Percentiles rank a stretch among this genome's conserved stretches.
Evolutionary conservation across 1,284 basidiomycete species (phyloP).

Genomic region (Malassezia pachydermatis): DNA sequence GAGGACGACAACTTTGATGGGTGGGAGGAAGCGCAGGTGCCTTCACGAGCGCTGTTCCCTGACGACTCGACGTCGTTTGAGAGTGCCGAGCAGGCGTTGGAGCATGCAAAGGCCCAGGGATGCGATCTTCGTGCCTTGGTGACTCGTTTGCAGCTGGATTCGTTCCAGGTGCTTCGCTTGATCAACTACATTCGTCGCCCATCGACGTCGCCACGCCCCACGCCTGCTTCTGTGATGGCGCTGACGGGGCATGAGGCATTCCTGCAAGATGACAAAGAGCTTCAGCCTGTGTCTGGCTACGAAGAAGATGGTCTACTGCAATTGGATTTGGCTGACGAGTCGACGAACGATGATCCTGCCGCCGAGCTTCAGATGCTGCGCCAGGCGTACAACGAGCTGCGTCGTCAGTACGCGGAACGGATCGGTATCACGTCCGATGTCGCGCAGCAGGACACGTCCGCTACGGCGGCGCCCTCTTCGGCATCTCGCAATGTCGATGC

Average conservation of each 20-base stretch:
- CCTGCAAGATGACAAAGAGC: constrained; percentile 31
- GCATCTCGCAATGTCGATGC: constrained; percentile 59
- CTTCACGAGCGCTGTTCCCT: constrained; percentile 15
- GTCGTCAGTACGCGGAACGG: constrained; percentile 15
- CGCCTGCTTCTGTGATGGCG: constrained; percentile 11
- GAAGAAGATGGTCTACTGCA: constrained; percentile 43
- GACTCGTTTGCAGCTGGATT: constrained; percentile 23
- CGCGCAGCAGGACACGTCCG: not conserved
- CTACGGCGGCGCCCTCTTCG: not conserved
- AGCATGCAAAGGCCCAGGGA: constrained; percentile 24
- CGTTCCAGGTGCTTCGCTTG: constrained; percentile 39
- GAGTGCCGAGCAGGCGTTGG: constrained; percentile 26
- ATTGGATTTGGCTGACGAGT: constrained; percentile 11
- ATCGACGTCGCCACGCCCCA: constrained; percentile 9
- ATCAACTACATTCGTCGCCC: constrained; percentile 39
- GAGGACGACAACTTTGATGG: constrained; percentile 30
- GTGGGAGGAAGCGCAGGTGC: constrained; percentile 25
- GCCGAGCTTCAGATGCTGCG: constrained; percentile 15
- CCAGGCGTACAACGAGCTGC: constrained; percentile 17
- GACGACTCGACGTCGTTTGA: constrained; percentile 15
- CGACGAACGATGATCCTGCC: not conserved
- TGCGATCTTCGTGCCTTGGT: constrained; percentile 36
- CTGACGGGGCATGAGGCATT: constrained; percentile 20
- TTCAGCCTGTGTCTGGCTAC: constrained; percentile 38
- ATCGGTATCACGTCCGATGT: constrained; percentile 13